phyloP scores from a whole-genome alignment of 148 eudicot species.

The Vaccinium vitisidaea region DNA sequence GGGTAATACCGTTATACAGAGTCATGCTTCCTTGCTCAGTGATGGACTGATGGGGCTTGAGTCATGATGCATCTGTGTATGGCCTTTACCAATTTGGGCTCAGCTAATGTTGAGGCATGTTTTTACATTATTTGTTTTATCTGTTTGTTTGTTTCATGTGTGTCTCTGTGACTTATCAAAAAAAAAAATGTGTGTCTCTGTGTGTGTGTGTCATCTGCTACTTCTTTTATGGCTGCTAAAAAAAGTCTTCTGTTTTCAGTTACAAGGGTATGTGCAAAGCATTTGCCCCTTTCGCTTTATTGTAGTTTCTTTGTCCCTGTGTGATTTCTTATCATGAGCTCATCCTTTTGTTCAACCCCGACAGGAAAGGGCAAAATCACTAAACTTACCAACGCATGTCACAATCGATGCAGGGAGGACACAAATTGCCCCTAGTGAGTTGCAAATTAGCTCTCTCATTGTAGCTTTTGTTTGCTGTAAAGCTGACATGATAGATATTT shows the following conservation, averaged over 20 bases:
- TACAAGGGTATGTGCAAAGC: not conserved
- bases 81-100: not conserved
- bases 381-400: constrained; percentile 69
- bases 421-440: constrained; percentile 97
- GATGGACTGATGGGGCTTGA: not conserved
- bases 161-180: too few relatives aligned
- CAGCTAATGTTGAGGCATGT: not conserved
- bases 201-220: not conserved
- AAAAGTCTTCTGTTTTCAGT: not conserved
- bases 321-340: not conserved
- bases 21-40: not conserved
- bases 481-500: not conserved
- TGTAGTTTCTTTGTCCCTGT: not conserved
- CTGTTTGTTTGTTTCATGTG: not conserved
- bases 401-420: constrained; percentile 93
- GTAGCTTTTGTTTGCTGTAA: not conserved
- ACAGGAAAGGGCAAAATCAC: constrained; percentile 90
- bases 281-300: not conserved
- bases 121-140: not conserved
- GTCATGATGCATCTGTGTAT: not conserved
- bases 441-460: constrained; percentile 10
- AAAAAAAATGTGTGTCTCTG: too few relatives aligned
- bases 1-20: too few relatives aligned
- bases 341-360: not conserved
- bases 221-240: not conserved